These are phyloP conservation scores for Teratosphaeria gauchensis DNA, from an alignment of 2,329 filamentous ascomycete species.

Conservation along the genomic window DNA sequence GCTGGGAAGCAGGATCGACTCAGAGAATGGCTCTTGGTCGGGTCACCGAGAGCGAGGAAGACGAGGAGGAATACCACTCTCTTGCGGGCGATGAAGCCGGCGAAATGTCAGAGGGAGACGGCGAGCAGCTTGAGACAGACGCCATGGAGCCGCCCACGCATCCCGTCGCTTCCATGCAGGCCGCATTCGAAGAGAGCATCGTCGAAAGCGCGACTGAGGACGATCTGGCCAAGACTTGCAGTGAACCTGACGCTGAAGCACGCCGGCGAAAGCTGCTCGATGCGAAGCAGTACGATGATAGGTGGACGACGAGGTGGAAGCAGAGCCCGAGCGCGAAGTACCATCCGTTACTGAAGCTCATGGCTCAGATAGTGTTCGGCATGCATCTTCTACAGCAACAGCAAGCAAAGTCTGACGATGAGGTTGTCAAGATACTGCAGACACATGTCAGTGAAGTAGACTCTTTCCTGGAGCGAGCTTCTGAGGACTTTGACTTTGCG, in stretches of 20 bases:
- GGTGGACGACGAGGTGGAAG: slow-evolving; percentile 67
- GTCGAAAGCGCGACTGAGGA: slow-evolving; percentile 39
- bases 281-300: slow-evolving; percentile 56
- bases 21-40: slow-evolving; percentile 11
- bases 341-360: slow-evolving; percentile 81
- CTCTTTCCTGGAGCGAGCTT: slow-evolving; percentile 74
- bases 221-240: background rate
- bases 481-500: slow-evolving; percentile 75
- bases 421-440: slow-evolving; percentile 82
- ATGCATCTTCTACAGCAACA: slow-evolving; percentile 78
- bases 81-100: slow-evolving; percentile 4
- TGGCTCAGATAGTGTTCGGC: slow-evolving; percentile 88
- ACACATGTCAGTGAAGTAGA: slow-evolving; percentile 91
- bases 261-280: slow-evolving; percentile 61
- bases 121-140: slow-evolving; percentile 7
- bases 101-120: slow-evolving; percentile 7
- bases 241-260: slow-evolving; percentile 42
- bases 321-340: slow-evolving; percentile 65
- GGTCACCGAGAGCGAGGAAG: slow-evolving; percentile 8
- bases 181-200: slow-evolving; percentile 74
- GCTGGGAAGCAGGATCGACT: background rate
- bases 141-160: slow-evolving; percentile 45
- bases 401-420: slow-evolving; percentile 77
- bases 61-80: slow-evolving; percentile 19
- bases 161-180: slow-evolving; percentile 67